Evolutionary conservation across 2,329 filamentous ascomycete genomes (phyloP), one percentile per base, ranked within the genome.

Genomic region (Geosmithia flava): DNA sequence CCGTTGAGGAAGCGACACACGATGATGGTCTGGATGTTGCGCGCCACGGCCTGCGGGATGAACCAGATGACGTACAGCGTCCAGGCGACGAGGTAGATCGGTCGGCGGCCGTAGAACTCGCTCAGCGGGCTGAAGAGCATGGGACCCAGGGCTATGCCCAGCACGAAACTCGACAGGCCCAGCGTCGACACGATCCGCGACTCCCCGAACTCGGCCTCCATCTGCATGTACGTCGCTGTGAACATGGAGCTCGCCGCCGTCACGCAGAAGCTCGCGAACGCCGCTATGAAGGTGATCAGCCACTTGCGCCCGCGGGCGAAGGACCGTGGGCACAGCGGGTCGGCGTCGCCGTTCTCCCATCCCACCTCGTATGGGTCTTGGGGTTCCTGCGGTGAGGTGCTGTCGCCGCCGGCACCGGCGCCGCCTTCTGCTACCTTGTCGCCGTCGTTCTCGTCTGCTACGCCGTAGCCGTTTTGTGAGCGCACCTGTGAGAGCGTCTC

Each of bases 41-140:
- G 69, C n/a, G 86, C 85, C 19, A 90, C 80, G 1, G 88, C 88
- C 53, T 83, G 86, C 1, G 88, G 88, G 46, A 95, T 79, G 49
- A 93, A 67, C 78, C 84, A 94, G 52, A 94, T 76, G 45, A 89
- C 57, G 62, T 90, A 95, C 54, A 85, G 74, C 2, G 72, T 61
- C 64, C 89, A 91, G 0, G 86, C 84, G 20, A 72, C 67, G 37
- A 94, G 72, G 62, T 94, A 95, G 58, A 95, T 86, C 20, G 83
- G 84, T 45, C 87, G 72, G 16, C 89, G 78, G 42, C 89, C 89
- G 62, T 87, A 94, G 62, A 95, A 93, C 64, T 85, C 81, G 53
- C 78, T 82, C 48, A 85, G 61, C 0, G 81, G 82, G 30, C 75
- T 76, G 55, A 81, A 62, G 45, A 85, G 67, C 56, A 84, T 74